Evolutionary conservation across 1,284 basidiomycete species (phyloP), one percentile per base, ranked within the genome.

Genomic region (Puccinia novopanici): DNA sequence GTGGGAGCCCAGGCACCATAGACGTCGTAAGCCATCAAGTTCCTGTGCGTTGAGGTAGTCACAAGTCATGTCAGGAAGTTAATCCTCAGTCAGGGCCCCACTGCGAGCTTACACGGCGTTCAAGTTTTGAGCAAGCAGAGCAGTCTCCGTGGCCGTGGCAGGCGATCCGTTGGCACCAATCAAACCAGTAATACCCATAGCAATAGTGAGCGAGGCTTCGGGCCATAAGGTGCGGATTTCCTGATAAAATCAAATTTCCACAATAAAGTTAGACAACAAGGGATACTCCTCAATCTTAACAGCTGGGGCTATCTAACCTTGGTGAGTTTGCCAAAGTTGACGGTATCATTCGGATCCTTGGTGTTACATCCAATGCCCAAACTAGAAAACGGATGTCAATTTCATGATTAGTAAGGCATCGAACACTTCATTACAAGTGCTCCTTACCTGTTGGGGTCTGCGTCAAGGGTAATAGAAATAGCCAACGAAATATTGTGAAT

Each of bases 21-120:
- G 19, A 72, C 77, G 50, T 80, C 77, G 45, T 80, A 80, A 30
- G 68, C 70, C 77, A 80, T 80, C n/a, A 80, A 24, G 48, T 80
- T 80, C n/a, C n/a, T n/a, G n/a, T n/a, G n/a, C n/a, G n/a, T n/a
- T n/a, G n/a, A n/a, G n/a, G n/a, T n/a, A n/a, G 6, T 70, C 73
- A 30, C 12, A n/a, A n/a, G n/a, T n/a, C n/a, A n/a, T n/a, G n/a
- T n/a, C n/a, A n/a, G n/a, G n/a, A n/a, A n/a, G n/a, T n/a, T n/a
- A n/a, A 19, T 10, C 12, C 8, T 45, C 45, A 45, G 15, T 6
- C 45, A 45, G 15, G 45, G 15, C 8, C 45, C 8, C 45, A 45
- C n/a, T 57, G 13, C 6, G 3, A 9, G 52, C 77, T 59, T 40
- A 80, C 77, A 73, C 57, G 59, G 37, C 63, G 45, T 73, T 42